Evolutionary conservation across 257 asterid genomes (phyloP), one percentile per base, ranked within the genome.

Genomic region (Scutellaria baicalensis): DNA sequence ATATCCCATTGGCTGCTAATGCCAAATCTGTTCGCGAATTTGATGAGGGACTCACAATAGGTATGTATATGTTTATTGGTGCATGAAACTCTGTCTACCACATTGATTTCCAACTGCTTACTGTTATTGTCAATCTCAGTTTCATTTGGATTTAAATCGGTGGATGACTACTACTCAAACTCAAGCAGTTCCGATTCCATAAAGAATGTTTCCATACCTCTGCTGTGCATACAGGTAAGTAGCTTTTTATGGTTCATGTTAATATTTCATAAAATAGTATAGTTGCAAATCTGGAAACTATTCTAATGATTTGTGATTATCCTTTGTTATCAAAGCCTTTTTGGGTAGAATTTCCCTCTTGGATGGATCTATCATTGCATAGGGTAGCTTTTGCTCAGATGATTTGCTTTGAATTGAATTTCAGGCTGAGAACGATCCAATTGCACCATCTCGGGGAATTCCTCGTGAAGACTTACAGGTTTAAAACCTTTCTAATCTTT

Each of bases 341-440:
- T 27, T 27, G 33, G 27, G 51, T 23, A 50, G 66, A 17, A 20
- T 23, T 71, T 42, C 55, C 52, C 12, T 7, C 42, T 68, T 20
- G 47, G 33, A 65, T 64, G 21, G 2, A 43, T 50, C 8, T 31
- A 51, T 51, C 39, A 6, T 31, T n/a, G 44, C 10, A 59, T 52
- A 35, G 4, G 52, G 36, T 9, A 40, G 66, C 35, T 43, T 64
- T 51, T 38, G 54, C 59, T 27, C 47, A 16, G 33, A 48, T 40
- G 65, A 45, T 58, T 16, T 69, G 18, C 40, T 33, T 50, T 71
- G 43, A 55, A 72, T 60, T 83, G 40, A 60, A 49, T 75, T 78
- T 78, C 93, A 91, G 99, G 99, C 99, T 65, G 96, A 83, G 75
- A 93, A 93, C 76, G 97, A 93, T 78, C 97, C 99, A 60, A 91